phyloP scores from a whole-genome alignment of 768 basidiomycete genomes.

The Suillus sp. region DNA sequence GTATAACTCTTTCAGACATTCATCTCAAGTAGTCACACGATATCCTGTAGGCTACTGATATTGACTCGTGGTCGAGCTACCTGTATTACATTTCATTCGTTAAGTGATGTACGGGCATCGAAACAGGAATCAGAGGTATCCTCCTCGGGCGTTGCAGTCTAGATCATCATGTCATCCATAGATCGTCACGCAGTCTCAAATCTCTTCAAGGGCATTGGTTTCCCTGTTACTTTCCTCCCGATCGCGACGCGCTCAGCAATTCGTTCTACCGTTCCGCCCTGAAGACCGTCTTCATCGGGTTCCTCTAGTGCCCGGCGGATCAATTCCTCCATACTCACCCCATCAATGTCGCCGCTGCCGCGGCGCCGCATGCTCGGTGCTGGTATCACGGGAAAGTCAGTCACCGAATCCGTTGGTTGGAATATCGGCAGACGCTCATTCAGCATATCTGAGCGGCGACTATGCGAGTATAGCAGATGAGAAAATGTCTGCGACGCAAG shows the following conservation, averaged over 20 bases:
- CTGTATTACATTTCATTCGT: background rate
- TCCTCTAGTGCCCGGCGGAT: conserved; percentile 66
- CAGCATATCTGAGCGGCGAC: conserved; percentile 68
- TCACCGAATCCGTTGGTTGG: conserved; percentile 33
- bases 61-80: background rate
- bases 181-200: conserved; percentile 54
- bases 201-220: conserved; percentile 61
- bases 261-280: conserved; percentile 50
- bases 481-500: background rate
- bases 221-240: conserved; percentile 45
- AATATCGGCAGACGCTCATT: conserved; percentile 77
- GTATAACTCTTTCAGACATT: conserved; percentile 4
- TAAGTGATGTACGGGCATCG: background rate
- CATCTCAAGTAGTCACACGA: background rate
- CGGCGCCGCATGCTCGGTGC: conserved; percentile 63
- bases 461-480: conserved; percentile 26
- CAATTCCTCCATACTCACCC: conserved; percentile 62
- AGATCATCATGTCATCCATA: background rate
- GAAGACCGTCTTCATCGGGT: conserved; percentile 46
- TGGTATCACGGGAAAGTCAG: conserved; percentile 50
- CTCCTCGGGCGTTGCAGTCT: conserved; percentile 2
- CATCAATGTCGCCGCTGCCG: conserved; percentile 42
- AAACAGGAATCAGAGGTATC: background rate
- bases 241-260: conserved; percentile 65
- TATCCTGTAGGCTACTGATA: background rate